Evolutionary conservation across 164 flowering plant genomes (phyloP).

Genomic region (Saururus chinensis): DNA sequence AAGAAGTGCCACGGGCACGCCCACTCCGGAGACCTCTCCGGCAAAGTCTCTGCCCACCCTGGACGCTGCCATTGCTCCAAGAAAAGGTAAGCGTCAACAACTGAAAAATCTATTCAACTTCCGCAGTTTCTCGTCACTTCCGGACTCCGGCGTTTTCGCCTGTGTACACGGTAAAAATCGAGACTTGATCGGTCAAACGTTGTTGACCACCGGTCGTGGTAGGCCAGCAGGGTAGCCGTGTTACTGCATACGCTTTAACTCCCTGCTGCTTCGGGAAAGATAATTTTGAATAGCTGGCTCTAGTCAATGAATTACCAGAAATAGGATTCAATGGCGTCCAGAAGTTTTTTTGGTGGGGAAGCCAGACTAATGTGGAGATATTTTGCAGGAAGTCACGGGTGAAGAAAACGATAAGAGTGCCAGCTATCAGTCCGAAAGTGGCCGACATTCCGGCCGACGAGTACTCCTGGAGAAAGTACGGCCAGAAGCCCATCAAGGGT

Average conservation of each 20-base stretch:
- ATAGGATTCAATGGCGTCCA: too few relatives aligned
- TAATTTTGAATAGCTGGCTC: too few relatives aligned
- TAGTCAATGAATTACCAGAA: background rate
- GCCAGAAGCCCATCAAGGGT: constrained; percentile 85
- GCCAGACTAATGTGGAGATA: too few relatives aligned
- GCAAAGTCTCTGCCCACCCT: constrained; percentile 29
- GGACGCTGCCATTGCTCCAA: constrained; percentile 69
- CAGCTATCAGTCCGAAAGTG: constrained; percentile 62
- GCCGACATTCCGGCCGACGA: constrained; percentile 83
- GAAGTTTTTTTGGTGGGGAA: too few relatives aligned
- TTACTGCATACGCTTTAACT: too few relatives aligned
- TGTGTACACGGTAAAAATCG: too few relatives aligned
- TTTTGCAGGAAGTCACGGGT: constrained; percentile 58
- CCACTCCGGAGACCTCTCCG: constrained; percentile 33
- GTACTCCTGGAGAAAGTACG: constrained; percentile 82
- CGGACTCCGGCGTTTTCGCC: too few relatives aligned
- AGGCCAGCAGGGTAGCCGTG: too few relatives aligned
- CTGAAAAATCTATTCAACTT: background rate
- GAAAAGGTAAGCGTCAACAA: constrained; percentile 27
- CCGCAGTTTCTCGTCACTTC: too few relatives aligned
- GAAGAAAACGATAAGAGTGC: constrained; percentile 54
- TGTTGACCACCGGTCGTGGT: too few relatives aligned
- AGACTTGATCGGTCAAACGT: too few relatives aligned
- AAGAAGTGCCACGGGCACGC: constrained; percentile 54
- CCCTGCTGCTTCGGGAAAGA: too few relatives aligned